Base-by-base conservation (phyloP, 371 early-diverging fungal genomes). In the Syncephalastrum sp. region DNA sequence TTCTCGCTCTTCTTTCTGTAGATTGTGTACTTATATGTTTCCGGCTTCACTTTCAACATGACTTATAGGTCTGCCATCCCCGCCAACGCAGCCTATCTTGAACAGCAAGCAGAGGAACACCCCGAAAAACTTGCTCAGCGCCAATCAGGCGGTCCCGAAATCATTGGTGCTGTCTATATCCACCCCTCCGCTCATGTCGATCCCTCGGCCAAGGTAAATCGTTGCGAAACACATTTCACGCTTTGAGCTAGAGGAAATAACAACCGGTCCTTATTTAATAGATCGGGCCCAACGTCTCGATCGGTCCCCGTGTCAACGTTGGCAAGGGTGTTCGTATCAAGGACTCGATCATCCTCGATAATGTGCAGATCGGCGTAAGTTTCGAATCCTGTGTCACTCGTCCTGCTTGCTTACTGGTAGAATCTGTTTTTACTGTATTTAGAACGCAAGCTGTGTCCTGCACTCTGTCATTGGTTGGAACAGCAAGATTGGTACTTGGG, bases 391-490 rank as follows among this genome's bases (percentile, higher is more conserved):
- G 41, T 14, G 13, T 33, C 27, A 23, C n/a, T 8, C 43, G 27
- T 27, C 16, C 25, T 45, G 5, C 7, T 16, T 78, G 77, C 47
- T 70, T 84, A 43, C 69, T 74, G 54, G 13, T 47, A 54, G 42
- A 23, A 23, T 21, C 16, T 54, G 23, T 4, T 46, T 42, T 42
- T 16, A 38, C 27, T 17, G 8, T 16, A n/a, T 42, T 21, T 64
- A 79, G 75, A 61, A 60, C 46, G 75, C 90, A 56, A 78, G 89
- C 42, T 91, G 92, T 64, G 80, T 99, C 46, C 73, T 95, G 43
- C 89, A 96, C 63, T 86, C 96, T 16, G 91, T 99, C 52, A 85
- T 99, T 58, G 99, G 99, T 38, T 97, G 97, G 98, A 89, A 91
- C 61, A 88, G 89, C 60, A 91, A 90, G 66, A 85, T 98, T 64